A percentile compares a stretch with the other conserved stretches of the same genome.
phyloP scores from a whole-genome alignment of 352 stramenopile species.

The Hyphochytrium catenoides region DNA sequence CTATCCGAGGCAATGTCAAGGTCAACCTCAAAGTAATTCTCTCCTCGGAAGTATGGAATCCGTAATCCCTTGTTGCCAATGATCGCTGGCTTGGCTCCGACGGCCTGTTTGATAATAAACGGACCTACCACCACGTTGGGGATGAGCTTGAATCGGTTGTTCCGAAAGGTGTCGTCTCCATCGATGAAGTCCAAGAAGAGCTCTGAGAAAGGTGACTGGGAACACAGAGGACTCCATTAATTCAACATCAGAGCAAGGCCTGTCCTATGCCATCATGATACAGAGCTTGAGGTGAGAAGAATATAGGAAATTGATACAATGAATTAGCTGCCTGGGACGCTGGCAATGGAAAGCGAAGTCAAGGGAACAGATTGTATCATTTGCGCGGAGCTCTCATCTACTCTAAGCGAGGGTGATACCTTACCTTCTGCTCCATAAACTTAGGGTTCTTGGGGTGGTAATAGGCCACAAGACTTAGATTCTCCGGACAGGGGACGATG shows the following conservation, averaged over 20 bases:
- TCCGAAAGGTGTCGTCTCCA: conserved; percentile 78
- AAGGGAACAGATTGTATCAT: too few species aligned
- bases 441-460: conserved; percentile 47
- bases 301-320: too few species aligned
- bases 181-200: conserved; percentile 73
- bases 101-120: conserved; percentile 87
- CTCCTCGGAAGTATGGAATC: conserved; percentile 47
- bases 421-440: conserved; percentile 55
- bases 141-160: conserved; percentile 95
- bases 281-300: too few species aligned
- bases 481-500: conserved; percentile 52
- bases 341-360: too few species aligned
- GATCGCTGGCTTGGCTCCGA: conserved; percentile 83
- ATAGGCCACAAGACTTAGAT: conserved; percentile 47
- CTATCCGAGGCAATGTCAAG: conserved; percentile 81
- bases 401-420: too few species aligned
- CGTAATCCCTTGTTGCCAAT: conserved; percentile 93
- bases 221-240: too few species aligned
- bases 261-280: too few species aligned
- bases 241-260: too few species aligned
- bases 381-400: too few species aligned
- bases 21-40: conserved; percentile 87
- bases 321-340: too few species aligned
- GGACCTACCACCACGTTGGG: conserved; percentile 85
- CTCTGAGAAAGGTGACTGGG: conserved; percentile 62